A percentile compares a stretch with the other conserved stretches of the same genome.
Conservation (phyloP, 2,329 filamentous ascomycete genomes). For the Knoxdaviesia proteae region DNA sequence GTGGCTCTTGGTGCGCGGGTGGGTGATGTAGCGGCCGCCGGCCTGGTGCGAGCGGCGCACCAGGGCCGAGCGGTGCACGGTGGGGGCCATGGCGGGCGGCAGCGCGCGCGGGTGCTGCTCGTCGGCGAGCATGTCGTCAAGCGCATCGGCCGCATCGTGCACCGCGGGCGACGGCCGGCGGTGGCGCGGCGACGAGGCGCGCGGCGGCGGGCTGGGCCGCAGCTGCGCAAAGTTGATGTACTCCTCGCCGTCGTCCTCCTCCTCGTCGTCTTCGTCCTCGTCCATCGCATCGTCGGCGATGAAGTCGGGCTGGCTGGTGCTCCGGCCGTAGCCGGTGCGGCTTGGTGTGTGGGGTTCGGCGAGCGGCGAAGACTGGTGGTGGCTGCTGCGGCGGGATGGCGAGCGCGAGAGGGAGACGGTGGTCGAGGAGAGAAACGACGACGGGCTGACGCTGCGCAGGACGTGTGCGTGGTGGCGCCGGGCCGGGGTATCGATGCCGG, state of each 20-base stretch:
- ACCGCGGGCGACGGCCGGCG: too few species aligned
- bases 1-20: conserved; percentile 11
- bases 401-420: conserved; percentile 20
- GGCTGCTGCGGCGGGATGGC: conserved; percentile 13
- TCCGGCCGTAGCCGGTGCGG: too few species aligned
- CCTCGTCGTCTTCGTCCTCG: conserved; percentile 25
- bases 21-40: conserved; percentile 11
- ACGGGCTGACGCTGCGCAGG: conserved; percentile 34
- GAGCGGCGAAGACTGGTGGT: conserved; percentile 16
- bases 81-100: conserved; percentile 2
- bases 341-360: conserved; percentile 18
- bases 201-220: too few species aligned
- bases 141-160: conserved; percentile 13
- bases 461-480: conserved; percentile 20
- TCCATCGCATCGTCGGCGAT: conserved; percentile 12
- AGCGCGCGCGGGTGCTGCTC: conserved; percentile 10
- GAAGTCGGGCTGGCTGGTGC: too few species aligned
- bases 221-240: conserved; percentile 24
- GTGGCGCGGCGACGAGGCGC: too few species aligned
- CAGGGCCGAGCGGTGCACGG: conserved; percentile 7
- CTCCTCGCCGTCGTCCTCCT: conserved; percentile 17
- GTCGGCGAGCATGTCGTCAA: conserved; percentile 13
- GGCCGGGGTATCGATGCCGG: conserved; percentile 28
- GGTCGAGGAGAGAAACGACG: conserved; percentile 18
- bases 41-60: conserved; percentile 10